Percentiles rank a stretch among this genome's conserved stretches.
These are phyloP conservation scores for Xylaria bambusicola DNA, from an alignment of 495 filamentous ascomycete species.

Conservation along the genomic window DNA sequence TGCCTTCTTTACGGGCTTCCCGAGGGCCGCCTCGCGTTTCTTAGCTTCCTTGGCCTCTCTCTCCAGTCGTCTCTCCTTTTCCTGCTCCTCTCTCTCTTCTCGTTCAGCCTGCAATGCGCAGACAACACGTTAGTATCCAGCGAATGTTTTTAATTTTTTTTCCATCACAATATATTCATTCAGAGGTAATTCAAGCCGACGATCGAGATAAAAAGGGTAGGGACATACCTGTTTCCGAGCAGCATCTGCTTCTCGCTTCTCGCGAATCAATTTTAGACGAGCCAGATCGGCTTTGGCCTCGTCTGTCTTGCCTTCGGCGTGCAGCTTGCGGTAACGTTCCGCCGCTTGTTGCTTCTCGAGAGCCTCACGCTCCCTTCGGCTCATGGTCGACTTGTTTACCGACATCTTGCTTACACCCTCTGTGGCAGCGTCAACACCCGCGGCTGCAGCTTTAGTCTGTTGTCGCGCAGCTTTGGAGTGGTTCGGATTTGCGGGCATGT, in stretches of 20 bases:
- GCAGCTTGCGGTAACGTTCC: constrained; percentile 89
- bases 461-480: constrained; percentile 72
- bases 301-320: constrained; percentile 95
- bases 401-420: constrained; percentile 50
- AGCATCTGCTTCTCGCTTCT: constrained; percentile 84
- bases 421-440: constrained; percentile 47
- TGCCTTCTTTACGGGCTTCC: constrained; percentile 40
- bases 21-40: constrained; percentile 62
- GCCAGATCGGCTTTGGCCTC: constrained; percentile 93
- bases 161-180: not conserved
- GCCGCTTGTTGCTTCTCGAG: constrained; percentile 83
- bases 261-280: constrained; percentile 73
- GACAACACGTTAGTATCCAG: constrained; percentile 19
- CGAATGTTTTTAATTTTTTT: too few relatives aligned
- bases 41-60: constrained; percentile 60
- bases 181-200: not conserved
- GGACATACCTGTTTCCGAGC: constrained; percentile 53
- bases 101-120: constrained; percentile 58
- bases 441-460: constrained; percentile 45
- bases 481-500: constrained; percentile 86
- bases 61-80: constrained; percentile 52
- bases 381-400: constrained; percentile 35
- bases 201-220: constrained; percentile 3
- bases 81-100: constrained; percentile 67
- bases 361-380: constrained; percentile 84